phyloP scores from a whole-genome alignment of 2,329 filamentous ascomycete species.

The Xylariaceae sp. region DNA sequence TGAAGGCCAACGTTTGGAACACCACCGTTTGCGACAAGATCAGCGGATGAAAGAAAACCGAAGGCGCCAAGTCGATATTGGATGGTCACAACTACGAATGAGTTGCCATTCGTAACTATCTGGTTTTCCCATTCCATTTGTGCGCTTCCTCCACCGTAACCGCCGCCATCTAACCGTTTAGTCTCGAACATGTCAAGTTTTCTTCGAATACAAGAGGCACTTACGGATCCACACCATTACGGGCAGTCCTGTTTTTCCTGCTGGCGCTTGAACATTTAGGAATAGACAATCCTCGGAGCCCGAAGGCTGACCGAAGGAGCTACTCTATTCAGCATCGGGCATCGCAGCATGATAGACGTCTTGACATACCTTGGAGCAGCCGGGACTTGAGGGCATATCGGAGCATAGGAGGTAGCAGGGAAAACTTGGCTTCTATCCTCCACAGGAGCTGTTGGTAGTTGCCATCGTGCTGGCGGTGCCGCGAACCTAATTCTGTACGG shows the following conservation, averaged over 20 bases:
- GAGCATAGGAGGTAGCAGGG: conserved; percentile 30
- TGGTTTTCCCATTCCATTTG: conserved; percentile 24
- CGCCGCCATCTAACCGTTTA: conserved; percentile 40
- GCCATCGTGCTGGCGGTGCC: conserved; percentile 43
- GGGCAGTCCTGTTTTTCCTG: conserved; percentile 31
- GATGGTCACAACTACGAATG: conserved; percentile 41
- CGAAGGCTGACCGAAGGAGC: conserved; percentile 9
- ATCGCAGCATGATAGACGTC: background rate
- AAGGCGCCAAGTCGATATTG: conserved; percentile 44
- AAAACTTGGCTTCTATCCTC: conserved; percentile 31
- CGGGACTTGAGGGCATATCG: conserved; percentile 35
- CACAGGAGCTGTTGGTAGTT: conserved; percentile 35
- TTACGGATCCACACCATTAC: conserved; percentile 49
- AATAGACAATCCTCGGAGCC: conserved; percentile 48
- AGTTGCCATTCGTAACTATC: conserved; percentile 38
- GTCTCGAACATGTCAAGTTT: background rate
- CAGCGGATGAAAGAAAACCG: conserved; percentile 48
- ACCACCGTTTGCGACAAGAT: conserved; percentile 35
- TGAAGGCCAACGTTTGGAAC: conserved; percentile 48
- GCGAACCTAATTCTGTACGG: conserved; percentile 43
- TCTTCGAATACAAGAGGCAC: conserved; percentile 1
- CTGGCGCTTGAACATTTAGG: conserved; percentile 45
- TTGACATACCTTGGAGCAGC: conserved; percentile 14
- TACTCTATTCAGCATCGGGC: conserved; percentile 5
- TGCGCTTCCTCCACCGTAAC: conserved; percentile 35